phyloP scores from a whole-genome alignment of 805 yeast species.

The Yarrowia divulgata region DNA sequence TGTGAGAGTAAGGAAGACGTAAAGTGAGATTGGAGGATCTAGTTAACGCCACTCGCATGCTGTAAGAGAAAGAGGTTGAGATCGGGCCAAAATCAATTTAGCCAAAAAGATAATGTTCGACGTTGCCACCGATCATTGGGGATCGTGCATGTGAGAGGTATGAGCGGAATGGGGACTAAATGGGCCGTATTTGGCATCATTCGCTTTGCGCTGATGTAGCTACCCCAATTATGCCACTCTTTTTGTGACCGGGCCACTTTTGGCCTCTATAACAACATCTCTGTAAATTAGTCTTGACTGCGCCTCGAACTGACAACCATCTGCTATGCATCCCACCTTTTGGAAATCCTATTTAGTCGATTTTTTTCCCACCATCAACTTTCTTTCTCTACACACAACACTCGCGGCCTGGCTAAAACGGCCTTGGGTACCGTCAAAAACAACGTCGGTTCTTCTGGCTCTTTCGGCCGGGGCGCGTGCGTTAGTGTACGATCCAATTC shows the following conservation, averaged over 20 bases:
- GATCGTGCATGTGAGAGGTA: no score
- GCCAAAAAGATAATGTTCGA: no score
- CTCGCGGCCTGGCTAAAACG: background rate
- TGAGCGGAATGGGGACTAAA: no score
- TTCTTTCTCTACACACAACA: constrained; percentile 1
- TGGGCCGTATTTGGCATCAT: no score
- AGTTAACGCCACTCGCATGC: constrained; percentile 6
- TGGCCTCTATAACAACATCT: background rate
- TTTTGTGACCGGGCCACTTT: background rate
- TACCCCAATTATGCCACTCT: no score
- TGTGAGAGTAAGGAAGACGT: background rate
- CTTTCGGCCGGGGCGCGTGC: constrained; percentile 3
- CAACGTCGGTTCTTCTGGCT: background rate
- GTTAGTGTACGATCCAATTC: background rate
- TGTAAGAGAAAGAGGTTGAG: background rate
- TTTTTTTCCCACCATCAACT: background rate
- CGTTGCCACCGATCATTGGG: background rate
- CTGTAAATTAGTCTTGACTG: no score
- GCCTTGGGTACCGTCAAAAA: background rate
- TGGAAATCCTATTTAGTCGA: background rate
- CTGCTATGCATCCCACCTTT: constrained; percentile 16
- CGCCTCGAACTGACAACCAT: background rate
- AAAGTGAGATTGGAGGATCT: background rate
- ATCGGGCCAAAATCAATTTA: background rate
- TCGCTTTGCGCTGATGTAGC: no score